These are phyloP conservation scores for Lenwebbia sp. DNA, from an alignment of 345 rosid species.

Conservation along the genomic window DNA sequence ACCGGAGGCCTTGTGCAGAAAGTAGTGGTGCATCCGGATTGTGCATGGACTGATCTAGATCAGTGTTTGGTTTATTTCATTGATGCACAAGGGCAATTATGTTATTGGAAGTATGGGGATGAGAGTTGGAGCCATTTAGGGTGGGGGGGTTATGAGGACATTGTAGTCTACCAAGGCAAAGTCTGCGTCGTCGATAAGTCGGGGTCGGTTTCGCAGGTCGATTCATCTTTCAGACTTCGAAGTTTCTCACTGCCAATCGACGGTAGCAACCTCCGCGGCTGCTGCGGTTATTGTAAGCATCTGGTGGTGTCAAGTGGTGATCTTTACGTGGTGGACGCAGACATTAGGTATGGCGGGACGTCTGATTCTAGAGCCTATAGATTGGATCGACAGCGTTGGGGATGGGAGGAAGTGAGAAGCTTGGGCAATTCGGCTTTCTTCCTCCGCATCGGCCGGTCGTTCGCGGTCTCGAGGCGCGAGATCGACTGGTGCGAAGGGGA, in stretches of 20 bases:
- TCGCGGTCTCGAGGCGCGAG: constrained; percentile 5
- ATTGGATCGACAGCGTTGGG: constrained; percentile 13
- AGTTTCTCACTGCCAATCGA: not conserved
- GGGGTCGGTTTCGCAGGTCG: not conserved
- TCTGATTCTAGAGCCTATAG: constrained; percentile 15
- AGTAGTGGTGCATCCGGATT: too few relatives aligned
- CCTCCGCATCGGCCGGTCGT: constrained; percentile 9
- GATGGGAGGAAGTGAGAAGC: constrained; percentile 19
- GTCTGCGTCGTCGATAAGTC: not conserved
- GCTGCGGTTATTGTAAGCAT: not conserved
- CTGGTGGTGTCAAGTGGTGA: constrained; percentile 9
- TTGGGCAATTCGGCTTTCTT: constrained; percentile 12
- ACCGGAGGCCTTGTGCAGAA: too few relatives aligned
- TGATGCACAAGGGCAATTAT: not conserved
- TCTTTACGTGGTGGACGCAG: constrained; percentile 1
- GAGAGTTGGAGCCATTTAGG: not conserved
- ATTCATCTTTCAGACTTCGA: not conserved
- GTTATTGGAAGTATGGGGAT: constrained; percentile 1
- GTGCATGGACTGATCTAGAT: not conserved
- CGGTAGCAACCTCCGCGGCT: not conserved
- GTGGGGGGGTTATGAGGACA: too few relatives aligned
- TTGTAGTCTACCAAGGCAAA: not conserved
- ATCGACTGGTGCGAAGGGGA: constrained; percentile 1
- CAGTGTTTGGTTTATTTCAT: not conserved
- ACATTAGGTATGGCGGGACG: not conserved